phyloP scores from a whole-genome alignment of 2,329 filamentous ascomycete species.

The Boeremia exigua region DNA sequence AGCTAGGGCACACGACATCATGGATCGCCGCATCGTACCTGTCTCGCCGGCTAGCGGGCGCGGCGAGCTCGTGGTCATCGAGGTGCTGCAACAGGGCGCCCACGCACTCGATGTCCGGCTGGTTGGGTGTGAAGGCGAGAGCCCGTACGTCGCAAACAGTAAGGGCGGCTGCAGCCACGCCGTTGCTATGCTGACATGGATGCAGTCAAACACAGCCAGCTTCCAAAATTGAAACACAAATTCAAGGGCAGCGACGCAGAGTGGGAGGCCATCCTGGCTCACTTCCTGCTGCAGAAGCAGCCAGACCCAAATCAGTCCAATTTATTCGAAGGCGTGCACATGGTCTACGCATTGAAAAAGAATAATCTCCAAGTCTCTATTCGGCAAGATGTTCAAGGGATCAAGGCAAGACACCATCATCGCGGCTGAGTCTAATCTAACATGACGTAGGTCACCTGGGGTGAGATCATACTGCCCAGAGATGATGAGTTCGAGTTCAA shows the following conservation, averaged over 20 bases:
- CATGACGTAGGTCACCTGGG: conserved; percentile 60
- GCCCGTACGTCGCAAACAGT: conserved; percentile 65
- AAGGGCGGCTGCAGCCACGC: conserved; percentile 47
- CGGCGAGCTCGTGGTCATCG: conserved; percentile 64
- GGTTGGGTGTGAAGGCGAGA: conserved; percentile 70
- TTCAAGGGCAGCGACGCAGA: conserved; percentile 57
- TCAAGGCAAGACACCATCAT: conserved; percentile 62
- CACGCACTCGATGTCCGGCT: conserved; percentile 68
- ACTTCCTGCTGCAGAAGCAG: conserved; percentile 59
- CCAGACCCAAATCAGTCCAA: conserved; percentile 53
- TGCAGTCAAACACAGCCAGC: conserved; percentile 43
- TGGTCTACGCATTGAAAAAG: conserved; percentile 62
- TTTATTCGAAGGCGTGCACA: conserved; percentile 61
- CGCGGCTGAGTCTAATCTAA: conserved; percentile 23
- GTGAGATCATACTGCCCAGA: conserved; percentile 64
- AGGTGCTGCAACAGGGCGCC: conserved; percentile 60
- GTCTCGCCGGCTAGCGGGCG: conserved; percentile 62
- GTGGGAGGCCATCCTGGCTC: conserved; percentile 68
- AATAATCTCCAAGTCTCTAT: conserved; percentile 66
- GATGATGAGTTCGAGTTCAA: conserved; percentile 66
- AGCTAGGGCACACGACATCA: conserved; percentile 1
- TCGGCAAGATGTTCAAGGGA: conserved; percentile 67
- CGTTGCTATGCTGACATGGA: conserved; percentile 32
- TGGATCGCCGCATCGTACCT: conserved; percentile 53
- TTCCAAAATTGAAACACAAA: conserved; percentile 39